Evolutionary conservation across 73 alveolate genomes (phyloP).

Genomic region (Tetrahymena borealis): DNA sequence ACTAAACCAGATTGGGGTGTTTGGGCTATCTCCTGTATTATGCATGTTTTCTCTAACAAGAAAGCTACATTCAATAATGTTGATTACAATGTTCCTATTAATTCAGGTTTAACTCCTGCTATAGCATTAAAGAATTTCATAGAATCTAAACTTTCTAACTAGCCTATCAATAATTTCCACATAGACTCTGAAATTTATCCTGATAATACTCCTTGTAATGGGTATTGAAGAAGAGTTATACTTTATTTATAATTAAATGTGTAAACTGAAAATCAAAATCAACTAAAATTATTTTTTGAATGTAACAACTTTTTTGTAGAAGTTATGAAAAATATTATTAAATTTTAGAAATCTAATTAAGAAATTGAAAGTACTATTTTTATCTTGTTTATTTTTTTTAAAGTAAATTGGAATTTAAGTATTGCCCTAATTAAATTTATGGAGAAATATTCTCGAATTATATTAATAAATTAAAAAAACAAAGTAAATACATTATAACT

Average conservation of each 20-base stretch:
- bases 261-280: background rate
- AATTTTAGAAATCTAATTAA: too few relatives aligned
- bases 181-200: background rate
- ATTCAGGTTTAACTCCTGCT: background rate
- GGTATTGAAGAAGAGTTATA: too few relatives aligned
- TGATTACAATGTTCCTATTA: background rate
- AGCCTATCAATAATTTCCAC: background rate
- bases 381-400: too few relatives aligned
- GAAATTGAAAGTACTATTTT: too few relatives aligned
- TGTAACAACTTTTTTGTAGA: background rate
- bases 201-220: background rate
- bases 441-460: too few relatives aligned
- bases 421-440: too few relatives aligned
- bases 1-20: background rate
- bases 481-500: too few relatives aligned
- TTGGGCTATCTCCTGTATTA: background rate
- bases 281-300: background rate
- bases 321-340: too few relatives aligned
- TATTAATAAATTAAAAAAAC: too few relatives aligned
- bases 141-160: too few relatives aligned
- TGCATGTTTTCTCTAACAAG: background rate
- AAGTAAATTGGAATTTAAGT: too few relatives aligned
- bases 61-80: background rate
- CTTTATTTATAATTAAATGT: too few relatives aligned
- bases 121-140: background rate